A percentile compares a stretch with the other conserved stretches of the same genome.
Evolutionary conservation across 2,329 filamentous ascomycete genomes (phyloP).

Genomic region (Epichloe elymi): DNA sequence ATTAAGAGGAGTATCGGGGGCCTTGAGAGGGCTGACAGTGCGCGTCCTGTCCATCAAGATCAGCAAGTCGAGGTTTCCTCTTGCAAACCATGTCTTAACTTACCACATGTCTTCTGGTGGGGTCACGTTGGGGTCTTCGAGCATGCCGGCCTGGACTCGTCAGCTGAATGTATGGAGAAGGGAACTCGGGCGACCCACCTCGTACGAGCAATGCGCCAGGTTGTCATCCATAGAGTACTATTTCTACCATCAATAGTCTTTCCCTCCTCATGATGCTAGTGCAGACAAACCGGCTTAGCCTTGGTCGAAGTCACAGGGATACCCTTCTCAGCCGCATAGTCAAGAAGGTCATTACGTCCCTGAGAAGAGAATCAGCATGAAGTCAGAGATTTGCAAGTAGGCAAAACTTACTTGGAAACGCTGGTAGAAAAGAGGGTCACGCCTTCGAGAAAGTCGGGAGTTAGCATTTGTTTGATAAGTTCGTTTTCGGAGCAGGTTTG

Average conservation of each 20-base stretch:
- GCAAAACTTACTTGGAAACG: neutral
- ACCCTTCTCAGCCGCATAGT: slow-evolving; percentile 1
- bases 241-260: neutral
- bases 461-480: neutral
- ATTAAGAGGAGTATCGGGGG: neutral
- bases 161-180: neutral
- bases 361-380: neutral
- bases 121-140: neutral
- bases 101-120: neutral
- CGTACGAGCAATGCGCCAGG: slow-evolving; percentile 2
- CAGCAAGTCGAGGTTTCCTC: neutral
- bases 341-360: slow-evolving; percentile 2
- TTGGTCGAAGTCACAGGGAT: slow-evolving; percentile 4
- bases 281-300: neutral
- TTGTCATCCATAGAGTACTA: slow-evolving; percentile 4
- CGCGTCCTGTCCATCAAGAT: neutral
- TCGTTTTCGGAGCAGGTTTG: neutral
- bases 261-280: neutral
- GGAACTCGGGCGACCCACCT: neutral
- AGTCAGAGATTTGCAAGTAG: neutral
- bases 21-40: slow-evolving; percentile 1
- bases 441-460: neutral
- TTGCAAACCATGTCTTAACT: neutral
- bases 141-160: slow-evolving; percentile 1
- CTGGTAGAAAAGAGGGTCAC: slow-evolving; percentile 1